A percentile compares a stretch with the other conserved stretches of the same genome.
phyloP scores from a whole-genome alignment of 164 flowering plant genomes.

The Protea cynaroides region DNA sequence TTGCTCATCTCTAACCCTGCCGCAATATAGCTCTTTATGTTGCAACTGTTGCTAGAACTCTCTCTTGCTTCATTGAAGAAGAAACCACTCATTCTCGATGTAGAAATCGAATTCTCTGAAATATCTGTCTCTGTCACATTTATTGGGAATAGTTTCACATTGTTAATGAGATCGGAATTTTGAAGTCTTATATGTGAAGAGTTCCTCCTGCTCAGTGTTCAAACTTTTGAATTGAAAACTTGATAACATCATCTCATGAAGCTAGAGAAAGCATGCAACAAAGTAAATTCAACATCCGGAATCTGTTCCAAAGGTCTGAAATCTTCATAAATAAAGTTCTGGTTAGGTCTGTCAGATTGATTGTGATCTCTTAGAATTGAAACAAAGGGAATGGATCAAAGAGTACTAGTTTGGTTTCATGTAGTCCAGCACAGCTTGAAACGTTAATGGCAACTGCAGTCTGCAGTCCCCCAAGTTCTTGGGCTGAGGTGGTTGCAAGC shows the following conservation, averaged over 20 bases:
- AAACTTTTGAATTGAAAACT: too few species aligned
- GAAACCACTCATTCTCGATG: slow-evolving; percentile 22
- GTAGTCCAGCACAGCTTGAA: slow-evolving; percentile 8
- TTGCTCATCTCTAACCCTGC: slow-evolving; percentile 25
- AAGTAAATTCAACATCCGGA: slow-evolving; percentile 22
- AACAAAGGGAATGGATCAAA: slow-evolving; percentile 31
- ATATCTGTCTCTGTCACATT: slow-evolving; percentile 28
- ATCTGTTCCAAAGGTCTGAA: slow-evolving; percentile 22
- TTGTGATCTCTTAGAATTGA: slow-evolving; percentile 19
- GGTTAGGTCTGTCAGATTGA: slow-evolving; percentile 12
- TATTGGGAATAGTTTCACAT: too few species aligned
- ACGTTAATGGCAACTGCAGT: slow-evolving; percentile 22
- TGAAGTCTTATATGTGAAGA: too few species aligned
- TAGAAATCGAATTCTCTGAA: slow-evolving; percentile 34
- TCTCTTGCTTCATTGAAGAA: slow-evolving; percentile 34
- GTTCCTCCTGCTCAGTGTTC: too few species aligned
- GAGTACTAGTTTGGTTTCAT: slow-evolving; percentile 20
- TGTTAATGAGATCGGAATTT: too few species aligned
- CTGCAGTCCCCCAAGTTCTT: slow-evolving; percentile 23
- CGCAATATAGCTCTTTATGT: slow-evolving; percentile 28
- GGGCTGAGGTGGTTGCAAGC: slow-evolving; percentile 8
- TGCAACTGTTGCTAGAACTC: slow-evolving; percentile 43
- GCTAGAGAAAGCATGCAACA: slow-evolving; percentile 42
- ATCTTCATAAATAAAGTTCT: slow-evolving; percentile 5
- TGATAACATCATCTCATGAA: slow-evolving; percentile 35